Base-by-base conservation (phyloP, 139 green algal genomes). In the Limnomonas spitsbergensis region DNA sequence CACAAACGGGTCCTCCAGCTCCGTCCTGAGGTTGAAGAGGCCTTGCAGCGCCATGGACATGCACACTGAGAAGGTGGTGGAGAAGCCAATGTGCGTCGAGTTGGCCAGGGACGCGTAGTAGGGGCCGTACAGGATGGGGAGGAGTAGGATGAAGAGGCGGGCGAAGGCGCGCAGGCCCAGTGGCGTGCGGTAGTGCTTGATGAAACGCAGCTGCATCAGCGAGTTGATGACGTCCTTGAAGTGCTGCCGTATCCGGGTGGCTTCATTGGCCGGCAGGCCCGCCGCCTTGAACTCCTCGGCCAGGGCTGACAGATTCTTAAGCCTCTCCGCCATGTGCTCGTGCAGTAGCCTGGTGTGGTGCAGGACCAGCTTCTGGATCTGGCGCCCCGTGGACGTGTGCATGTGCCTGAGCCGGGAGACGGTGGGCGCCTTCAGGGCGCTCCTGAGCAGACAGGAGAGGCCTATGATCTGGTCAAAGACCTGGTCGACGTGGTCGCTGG, bases 161-260 rank as follows among this genome's bases (percentile, higher is more conserved):
- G 38, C 24, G 4, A 67, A 66, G 38, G 70, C 70, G 39, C 70
- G 39, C 39, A 77, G 26, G 4, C 70, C 70, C 26, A 77, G 39
- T 3, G 70, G 40, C 4, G 39, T 77, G 39, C 70, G 70, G 70
- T 77, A 77, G 26, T 66, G 39, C 70, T 77, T 77, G 26, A 77
- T 61, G 38, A 61, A 36, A 4, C 70, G 39, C n/a, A 77, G 39
- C 70, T 38, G 38, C 4, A 32, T 36, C 6, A 77, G 9, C n/a
- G 38, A 4, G 14, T 20, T 14, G 40, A 66, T 14, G 70, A 66
- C 31, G 26, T 77, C 36, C 4, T n/a, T 3, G 24, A 38, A 47
- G 70, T 77, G 31, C 39, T 66, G 40, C 9, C 40, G 70, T 6
- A 77, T 77, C 37, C 39, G 40, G 39, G 70, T 67, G 39, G 70